Evolutionary conservation across 306 rosid species (phyloP).

Genomic region (Mimosa bimucronata): DNA sequence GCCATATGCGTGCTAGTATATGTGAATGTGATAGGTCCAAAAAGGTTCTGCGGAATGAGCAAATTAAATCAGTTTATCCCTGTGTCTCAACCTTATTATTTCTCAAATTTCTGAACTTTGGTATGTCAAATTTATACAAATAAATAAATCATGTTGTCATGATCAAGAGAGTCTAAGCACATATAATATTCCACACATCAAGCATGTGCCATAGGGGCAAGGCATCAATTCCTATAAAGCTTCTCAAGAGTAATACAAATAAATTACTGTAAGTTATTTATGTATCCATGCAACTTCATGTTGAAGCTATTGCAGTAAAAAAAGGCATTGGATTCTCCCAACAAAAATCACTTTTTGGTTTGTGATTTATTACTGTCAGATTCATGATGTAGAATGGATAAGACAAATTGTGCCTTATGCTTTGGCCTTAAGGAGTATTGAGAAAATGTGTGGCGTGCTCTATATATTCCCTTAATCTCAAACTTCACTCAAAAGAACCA

Average conservation of each 20-base stretch:
- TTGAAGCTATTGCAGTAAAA: slow-evolving; percentile 56
- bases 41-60: slow-evolving; percentile 35
- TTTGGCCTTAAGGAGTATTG: slow-evolving; percentile 41
- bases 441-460: slow-evolving; percentile 43
- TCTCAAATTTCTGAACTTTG: slow-evolving; percentile 30
- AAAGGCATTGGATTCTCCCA: slow-evolving; percentile 75
- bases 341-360: slow-evolving; percentile 48
- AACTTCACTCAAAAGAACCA: slow-evolving; percentile 47
- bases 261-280: slow-evolving; percentile 30
- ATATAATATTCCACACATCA: slow-evolving; percentile 41
- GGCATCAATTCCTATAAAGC: slow-evolving; percentile 49
- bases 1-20: slow-evolving; percentile 28
- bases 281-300: slow-evolving; percentile 54
- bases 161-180: not conserved
- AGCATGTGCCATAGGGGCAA: slow-evolving; percentile 50
- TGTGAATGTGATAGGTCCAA: slow-evolving; percentile 29
- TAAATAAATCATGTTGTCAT: slow-evolving; percentile 48
- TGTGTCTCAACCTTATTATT: slow-evolving; percentile 31
- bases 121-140: slow-evolving; percentile 34
- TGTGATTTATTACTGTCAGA: slow-evolving; percentile 43
- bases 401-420: slow-evolving; percentile 69
- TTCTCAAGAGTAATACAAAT: slow-evolving; percentile 15
- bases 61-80: slow-evolving; percentile 26
- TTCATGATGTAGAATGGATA: slow-evolving; percentile 65
- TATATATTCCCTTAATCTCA: slow-evolving; percentile 52